Evolutionary conservation across 768 basidiomycete genomes (phyloP).

Genomic region (Galerina marginata): DNA sequence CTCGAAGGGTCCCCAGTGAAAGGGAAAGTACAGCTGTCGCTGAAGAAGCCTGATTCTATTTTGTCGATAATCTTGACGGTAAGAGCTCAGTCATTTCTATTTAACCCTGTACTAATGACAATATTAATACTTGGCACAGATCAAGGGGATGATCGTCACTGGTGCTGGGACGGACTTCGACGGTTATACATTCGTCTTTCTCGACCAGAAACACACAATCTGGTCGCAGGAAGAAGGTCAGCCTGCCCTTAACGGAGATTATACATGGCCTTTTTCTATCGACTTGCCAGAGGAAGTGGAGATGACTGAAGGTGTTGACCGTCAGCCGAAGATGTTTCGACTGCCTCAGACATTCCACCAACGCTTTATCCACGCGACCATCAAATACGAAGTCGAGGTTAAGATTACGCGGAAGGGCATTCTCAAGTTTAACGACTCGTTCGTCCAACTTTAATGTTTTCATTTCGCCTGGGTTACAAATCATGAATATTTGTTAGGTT

Average conservation of each 20-base stretch:
- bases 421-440: constrained; percentile 37
- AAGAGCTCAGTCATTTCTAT: neutral
- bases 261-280: constrained; percentile 40
- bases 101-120: neutral
- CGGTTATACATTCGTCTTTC: constrained; percentile 8
- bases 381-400: constrained; percentile 40
- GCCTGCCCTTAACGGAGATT: constrained; percentile 32
- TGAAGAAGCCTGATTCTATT: neutral
- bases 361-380: constrained; percentile 37
- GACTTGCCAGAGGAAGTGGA: constrained; percentile 42
- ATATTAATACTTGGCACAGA: neutral
- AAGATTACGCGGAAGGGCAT: constrained; percentile 33
- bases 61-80: neutral
- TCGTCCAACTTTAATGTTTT: neutral
- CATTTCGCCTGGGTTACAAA: neutral
- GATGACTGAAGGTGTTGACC: constrained; percentile 18
- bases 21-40: neutral
- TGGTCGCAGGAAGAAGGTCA: neutral
- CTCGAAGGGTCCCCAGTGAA: constrained; percentile 6
- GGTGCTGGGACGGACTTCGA: neutral
- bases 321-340: constrained; percentile 26
- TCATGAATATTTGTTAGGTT: constrained; percentile 25
- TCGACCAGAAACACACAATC: neutral
- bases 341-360: constrained; percentile 45
- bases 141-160: neutral